Evolutionary conservation across 192 early-diverging fungal species (phyloP), one percentile per base, ranked within the genome.

Genomic region (Physocladia obscura): DNA sequence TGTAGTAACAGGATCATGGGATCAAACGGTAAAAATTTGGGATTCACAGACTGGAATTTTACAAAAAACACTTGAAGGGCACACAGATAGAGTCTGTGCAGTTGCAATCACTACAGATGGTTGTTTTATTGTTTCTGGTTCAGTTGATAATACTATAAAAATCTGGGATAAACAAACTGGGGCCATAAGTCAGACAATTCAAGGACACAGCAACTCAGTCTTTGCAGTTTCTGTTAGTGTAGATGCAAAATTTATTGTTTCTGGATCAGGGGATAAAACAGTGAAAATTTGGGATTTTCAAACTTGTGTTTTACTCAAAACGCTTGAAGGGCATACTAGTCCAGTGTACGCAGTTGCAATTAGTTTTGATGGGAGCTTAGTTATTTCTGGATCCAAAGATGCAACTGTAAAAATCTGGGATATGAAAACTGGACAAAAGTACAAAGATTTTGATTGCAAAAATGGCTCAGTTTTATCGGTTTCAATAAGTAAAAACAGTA

Each of bases 141-240:
- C 93, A 2, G 88, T 90, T 0, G 94, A 97, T 75, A 80, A 79
- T 19, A 80, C 84, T 2, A 88, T 96, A 47, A 70, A 82, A 17
- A 82, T 84, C 39, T 92, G 91, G 91, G 82, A 89, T 75, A 35
- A 8, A 8, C 59, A 61, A 24, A 35, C 6, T 6, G 59, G 59
- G 6, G 51, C 51, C 17, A 5, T 8, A 6, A 54, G 6, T 17
- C 6, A 24, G 27, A 54, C 6, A 5, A 8, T 24, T 17, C 6
- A 54, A 26, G 51, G 51, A 26, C 51, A 54, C 22, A 17, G n/a
- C 17, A 24, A 54, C 27, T 24, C n/a, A 8, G n/a, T 47, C 44
- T 13, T n/a, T 13, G n/a, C 44, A 47, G 44, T 47, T 47, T 8
- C 44, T 47, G 44, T 47, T 47, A 13, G 11, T 47, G 11, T 13